phyloP scores from a whole-genome alignment of 805 yeast genomes.

The Kazachstania africana region DNA sequence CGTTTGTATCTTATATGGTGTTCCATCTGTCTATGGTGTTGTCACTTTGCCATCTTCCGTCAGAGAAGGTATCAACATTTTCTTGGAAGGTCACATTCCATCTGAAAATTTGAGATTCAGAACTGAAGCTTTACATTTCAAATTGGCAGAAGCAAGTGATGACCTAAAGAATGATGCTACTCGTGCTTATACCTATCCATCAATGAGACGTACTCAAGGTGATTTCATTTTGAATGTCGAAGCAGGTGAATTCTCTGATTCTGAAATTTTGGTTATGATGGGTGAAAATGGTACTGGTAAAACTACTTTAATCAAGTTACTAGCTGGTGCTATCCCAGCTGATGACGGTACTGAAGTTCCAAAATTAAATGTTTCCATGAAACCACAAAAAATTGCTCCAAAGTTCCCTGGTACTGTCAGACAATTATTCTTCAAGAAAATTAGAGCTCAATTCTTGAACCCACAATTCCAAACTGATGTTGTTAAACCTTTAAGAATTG shows the following conservation, averaged over 20 bases:
- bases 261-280: constrained; percentile 97
- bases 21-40: constrained; percentile 97
- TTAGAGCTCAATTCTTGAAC: constrained; percentile 82
- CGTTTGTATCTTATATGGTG: constrained; percentile 94
- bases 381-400: constrained; percentile 98
- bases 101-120: constrained; percentile 96
- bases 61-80: constrained; percentile 97
- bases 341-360: constrained; percentile 81
- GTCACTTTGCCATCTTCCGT: constrained; percentile 94
- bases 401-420: constrained; percentile 98
- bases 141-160: constrained; percentile 83
- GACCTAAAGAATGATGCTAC: constrained; percentile 65
- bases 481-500: constrained; percentile 86
- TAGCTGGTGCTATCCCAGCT: constrained; percentile 88
- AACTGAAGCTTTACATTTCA: constrained; percentile 88
- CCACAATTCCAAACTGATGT: constrained; percentile 99
- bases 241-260: constrained; percentile 85
- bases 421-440: constrained; percentile 92
- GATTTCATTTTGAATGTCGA: constrained; percentile 80
- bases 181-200: constrained; percentile 65
- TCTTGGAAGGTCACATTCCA: constrained; percentile 95
- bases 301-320: constrained; percentile 89
- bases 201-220: constrained; percentile 87
- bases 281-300: constrained; percentile 99
- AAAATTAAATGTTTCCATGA: constrained; percentile 86